Evolutionary conservation across 2,329 filamentous ascomycete genomes (phyloP).

Genomic region (Endoconidiophora laricicola): DNA sequence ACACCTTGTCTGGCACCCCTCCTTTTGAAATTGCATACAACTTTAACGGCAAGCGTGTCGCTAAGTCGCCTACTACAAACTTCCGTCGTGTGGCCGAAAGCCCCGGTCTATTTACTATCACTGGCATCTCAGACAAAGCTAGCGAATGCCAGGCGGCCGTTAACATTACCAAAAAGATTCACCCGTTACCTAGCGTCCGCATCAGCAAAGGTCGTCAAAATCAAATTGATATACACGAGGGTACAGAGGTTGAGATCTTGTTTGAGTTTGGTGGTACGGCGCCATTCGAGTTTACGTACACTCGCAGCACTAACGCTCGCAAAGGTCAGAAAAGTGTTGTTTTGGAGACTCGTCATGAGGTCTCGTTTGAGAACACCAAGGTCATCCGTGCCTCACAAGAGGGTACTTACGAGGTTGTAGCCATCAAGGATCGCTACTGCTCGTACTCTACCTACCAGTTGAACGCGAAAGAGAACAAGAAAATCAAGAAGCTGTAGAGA

Average conservation of each 20-base stretch:
- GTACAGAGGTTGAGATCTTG: slow-evolving; percentile 77
- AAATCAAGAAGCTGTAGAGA: slow-evolving; percentile 13
- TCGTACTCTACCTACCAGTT: slow-evolving; percentile 62
- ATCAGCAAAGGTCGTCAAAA: slow-evolving; percentile 71
- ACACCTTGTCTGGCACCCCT: slow-evolving; percentile 74
- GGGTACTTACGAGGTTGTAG: slow-evolving; percentile 92
- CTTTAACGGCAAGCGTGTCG: slow-evolving; percentile 70
- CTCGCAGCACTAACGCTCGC: slow-evolving; percentile 68
- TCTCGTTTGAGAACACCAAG: slow-evolving; percentile 67
- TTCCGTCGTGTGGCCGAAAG: slow-evolving; percentile 90
- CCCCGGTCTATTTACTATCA: slow-evolving; percentile 77
- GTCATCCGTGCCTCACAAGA: slow-evolving; percentile 75
- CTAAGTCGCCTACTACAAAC: slow-evolving; percentile 59
- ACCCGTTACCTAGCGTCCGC: slow-evolving; percentile 79
- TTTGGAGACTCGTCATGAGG: slow-evolving; percentile 79
- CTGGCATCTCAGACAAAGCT: slow-evolving; percentile 69
- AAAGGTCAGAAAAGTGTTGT: slow-evolving; percentile 65
- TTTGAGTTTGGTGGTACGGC: slow-evolving; percentile 94
- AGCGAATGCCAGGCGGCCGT: slow-evolving; percentile 73
- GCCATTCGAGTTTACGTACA: slow-evolving; percentile 96
- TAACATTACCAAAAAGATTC: slow-evolving; percentile 66
- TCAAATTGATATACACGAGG: slow-evolving; percentile 89
- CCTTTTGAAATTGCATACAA: slow-evolving; percentile 89
- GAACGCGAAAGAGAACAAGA: slow-evolving; percentile 30
- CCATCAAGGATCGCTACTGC: slow-evolving; percentile 87